These are phyloP conservation scores for Teratosphaeria epicoccoides DNA, from an alignment of 2,329 filamentous ascomycete genomes.

Conservation along the genomic window DNA sequence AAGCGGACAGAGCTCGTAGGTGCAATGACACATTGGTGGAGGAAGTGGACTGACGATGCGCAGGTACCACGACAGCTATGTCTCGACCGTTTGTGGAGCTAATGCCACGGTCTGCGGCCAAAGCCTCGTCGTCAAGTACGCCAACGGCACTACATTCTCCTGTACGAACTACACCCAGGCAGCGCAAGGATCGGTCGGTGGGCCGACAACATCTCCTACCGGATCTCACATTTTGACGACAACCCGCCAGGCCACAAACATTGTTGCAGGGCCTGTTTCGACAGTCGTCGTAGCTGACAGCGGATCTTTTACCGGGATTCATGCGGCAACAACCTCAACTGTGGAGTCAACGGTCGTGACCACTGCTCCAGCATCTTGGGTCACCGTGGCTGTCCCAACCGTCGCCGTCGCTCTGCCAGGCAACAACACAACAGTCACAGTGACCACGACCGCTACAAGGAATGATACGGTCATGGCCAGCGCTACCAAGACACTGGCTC, in stretches of 20 bases:
- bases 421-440: not conserved
- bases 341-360: not conserved
- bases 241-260: not conserved
- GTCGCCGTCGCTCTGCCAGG: not conserved
- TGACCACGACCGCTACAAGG: not conserved
- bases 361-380: not conserved
- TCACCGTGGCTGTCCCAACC: not conserved
- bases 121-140: constrained; percentile 44
- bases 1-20: constrained; percentile 22
- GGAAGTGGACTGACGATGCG: not conserved
- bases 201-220: not conserved
- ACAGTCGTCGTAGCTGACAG: not conserved
- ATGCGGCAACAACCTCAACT: not conserved
- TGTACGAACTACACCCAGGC: constrained; percentile 44
- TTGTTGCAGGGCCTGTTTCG: not conserved
- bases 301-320: not conserved
- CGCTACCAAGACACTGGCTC: not conserved
- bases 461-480: not conserved
- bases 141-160: constrained; percentile 43
- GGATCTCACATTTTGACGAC: not conserved
- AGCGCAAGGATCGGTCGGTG: not conserved
- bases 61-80: constrained; percentile 41
- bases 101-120: constrained; percentile 15
- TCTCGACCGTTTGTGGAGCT: constrained; percentile 23
- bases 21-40: not conserved